phyloP scores from a whole-genome alignment of 2,329 filamentous ascomycete genomes.

The Pezicula radicicola region DNA sequence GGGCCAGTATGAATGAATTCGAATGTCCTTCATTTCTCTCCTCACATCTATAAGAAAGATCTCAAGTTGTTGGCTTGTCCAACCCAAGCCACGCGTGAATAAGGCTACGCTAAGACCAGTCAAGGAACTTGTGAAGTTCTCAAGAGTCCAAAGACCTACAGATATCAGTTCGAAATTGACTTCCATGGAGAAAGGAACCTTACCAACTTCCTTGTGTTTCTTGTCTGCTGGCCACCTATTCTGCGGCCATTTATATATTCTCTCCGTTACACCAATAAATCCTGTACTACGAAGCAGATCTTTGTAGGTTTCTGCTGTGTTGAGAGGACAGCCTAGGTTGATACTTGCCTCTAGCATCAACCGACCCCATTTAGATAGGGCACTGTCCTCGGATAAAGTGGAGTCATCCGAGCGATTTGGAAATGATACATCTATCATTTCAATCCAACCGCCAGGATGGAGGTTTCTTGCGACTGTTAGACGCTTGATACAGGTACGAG shows the following conservation, averaged over 20 bases:
- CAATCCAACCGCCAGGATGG: conserved; percentile 28
- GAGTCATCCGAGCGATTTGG: conserved; percentile 37
- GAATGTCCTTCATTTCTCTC: conserved; percentile 1
- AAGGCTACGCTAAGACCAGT: conserved; percentile 6
- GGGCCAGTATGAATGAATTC: conserved; percentile 5
- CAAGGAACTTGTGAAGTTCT: conserved; percentile 2
- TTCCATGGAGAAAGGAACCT: neutral
- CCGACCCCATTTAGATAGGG: conserved; percentile 35
- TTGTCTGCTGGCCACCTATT: conserved; percentile 24
- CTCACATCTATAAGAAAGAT: conserved; percentile 8
- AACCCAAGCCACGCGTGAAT: conserved; percentile 6
- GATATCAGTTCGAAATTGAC: neutral
- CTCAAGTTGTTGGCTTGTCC: conserved; percentile 6
- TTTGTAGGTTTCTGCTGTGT: conserved; percentile 8
- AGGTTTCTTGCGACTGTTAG: conserved; percentile 18
- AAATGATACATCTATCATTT: conserved; percentile 12
- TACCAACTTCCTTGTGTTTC: conserved; percentile 12
- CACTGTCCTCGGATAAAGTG: conserved; percentile 34
- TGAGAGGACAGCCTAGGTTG: conserved; percentile 31
- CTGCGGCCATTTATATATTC: conserved; percentile 19
- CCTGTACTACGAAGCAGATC: conserved; percentile 11
- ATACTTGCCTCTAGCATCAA: conserved; percentile 37
- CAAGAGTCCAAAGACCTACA: conserved; percentile 5
- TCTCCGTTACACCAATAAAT: conserved; percentile 21
- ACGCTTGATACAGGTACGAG: neutral